Base-by-base conservation (phyloP, 2,329 filamentous ascomycete species). In the Hypoxylon sp. region DNA sequence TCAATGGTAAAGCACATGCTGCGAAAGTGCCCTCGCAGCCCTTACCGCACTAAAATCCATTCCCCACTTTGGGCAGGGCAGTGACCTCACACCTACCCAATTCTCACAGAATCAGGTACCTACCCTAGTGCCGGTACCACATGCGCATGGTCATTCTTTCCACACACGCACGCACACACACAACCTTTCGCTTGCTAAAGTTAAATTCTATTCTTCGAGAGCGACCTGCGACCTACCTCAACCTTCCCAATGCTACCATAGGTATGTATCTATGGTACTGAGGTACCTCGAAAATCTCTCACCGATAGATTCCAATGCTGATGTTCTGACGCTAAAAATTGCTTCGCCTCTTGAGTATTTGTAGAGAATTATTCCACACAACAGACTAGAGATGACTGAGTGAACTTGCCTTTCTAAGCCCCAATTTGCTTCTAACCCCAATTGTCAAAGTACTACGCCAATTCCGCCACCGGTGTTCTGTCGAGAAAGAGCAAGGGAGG, bases 81-180 rank as follows among this genome's bases (percentile, higher is more conserved):
- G 68, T 72, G 70, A 72, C 68, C 68, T 72, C 70, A 72, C 70
- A 65, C 40, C 57, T 71, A 71, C 65, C 68, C 63, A 71, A 72
- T 71, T 56, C 49, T 62, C 30, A 42, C 40, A 62, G 54, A 70
- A 62, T 55, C 62, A 68, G 54, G 69, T 69, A 72, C 69, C 64
- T 69, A 66, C 64, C 64, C 58, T 66, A 62, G 40, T 46, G 53
- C 65, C 46, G 62, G 50, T 53, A 61, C 62, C 65, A 60, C 65
- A 66, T 65, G 59, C 59, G 51, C 62, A 66, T 65, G 55, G 55
- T 64, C 56, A 22, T 59, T 33, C 37, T 61, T 64, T 50, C 35
- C 63, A 57, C 60, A 55, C 56, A 57, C 61, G 61, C 25, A 27
- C 25, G 25, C 25, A 27, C 25, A 27, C 25, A 27, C 25, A 59